Evolutionary conservation across 2,329 filamentous ascomycete genomes (phyloP).

Genomic region (Didymella pinodella): DNA sequence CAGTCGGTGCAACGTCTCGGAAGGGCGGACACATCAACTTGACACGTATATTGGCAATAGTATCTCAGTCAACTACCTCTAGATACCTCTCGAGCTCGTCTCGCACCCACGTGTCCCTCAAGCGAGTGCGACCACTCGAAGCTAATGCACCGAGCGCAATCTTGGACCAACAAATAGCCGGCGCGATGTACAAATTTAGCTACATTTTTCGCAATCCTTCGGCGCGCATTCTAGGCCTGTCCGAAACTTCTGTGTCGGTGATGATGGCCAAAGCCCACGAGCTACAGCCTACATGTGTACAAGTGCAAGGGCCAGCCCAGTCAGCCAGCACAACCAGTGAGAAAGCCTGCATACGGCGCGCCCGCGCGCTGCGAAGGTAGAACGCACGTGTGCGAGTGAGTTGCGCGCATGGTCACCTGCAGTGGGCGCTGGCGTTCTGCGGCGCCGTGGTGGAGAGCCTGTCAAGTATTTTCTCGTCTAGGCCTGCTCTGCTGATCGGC

Average conservation of each 20-base stretch:
- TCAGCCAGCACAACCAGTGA: background rate
- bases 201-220: constrained; percentile 12
- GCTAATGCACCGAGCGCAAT: constrained; percentile 6
- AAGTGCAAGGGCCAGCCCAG: constrained; percentile 15
- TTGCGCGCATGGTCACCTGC: constrained; percentile 14
- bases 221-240: constrained; percentile 12
- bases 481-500: constrained; percentile 7
- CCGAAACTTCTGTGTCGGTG: background rate
- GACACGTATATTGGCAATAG: background rate
- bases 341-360: constrained; percentile 5
- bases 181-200: constrained; percentile 10
- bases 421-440: background rate
- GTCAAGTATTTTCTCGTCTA: background rate
- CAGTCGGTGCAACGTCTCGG: background rate
- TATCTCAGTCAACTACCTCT: background rate
- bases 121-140: background rate
- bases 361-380: constrained; percentile 3
- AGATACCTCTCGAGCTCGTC: constrained; percentile 5
- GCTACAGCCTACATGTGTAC: constrained; percentile 14
- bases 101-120: constrained; percentile 9
- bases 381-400: constrained; percentile 21
- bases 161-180: constrained; percentile 4
- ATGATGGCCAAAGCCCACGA: background rate
- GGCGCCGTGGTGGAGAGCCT: background rate
- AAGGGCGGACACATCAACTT: background rate